A percentile compares a stretch with the other conserved stretches of the same genome.
Evolutionary conservation across 2,329 filamentous ascomycete species (phyloP).

Genomic region (Catunica adiposa): DNA sequence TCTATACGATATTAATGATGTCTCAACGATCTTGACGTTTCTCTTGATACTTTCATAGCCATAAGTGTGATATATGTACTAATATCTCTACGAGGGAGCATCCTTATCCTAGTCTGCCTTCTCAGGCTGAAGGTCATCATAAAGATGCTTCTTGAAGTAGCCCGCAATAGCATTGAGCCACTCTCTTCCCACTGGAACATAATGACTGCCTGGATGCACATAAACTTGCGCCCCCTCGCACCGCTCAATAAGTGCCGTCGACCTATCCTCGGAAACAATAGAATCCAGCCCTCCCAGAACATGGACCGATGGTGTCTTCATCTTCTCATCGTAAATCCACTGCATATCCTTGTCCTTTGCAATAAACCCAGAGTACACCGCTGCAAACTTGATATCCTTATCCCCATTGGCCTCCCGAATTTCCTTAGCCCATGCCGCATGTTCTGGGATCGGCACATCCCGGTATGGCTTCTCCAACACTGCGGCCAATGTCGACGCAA

Average conservation of each 20-base stretch:
- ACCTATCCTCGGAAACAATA: constrained; percentile 67
- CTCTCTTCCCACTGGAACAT: constrained; percentile 68
- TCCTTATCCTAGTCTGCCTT: constrained; percentile 1
- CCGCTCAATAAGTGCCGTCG: constrained; percentile 46
- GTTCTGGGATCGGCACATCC: constrained; percentile 17
- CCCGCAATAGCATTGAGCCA: constrained; percentile 60
- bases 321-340: constrained; percentile 53
- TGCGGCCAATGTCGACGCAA: constrained; percentile 55
- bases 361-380: constrained; percentile 64
- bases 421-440: constrained; percentile 26
- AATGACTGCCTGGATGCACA: constrained; percentile 78
- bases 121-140: constrained; percentile 15
- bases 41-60: too few relatives aligned
- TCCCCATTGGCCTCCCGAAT: constrained; percentile 34
- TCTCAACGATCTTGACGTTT: not conserved
- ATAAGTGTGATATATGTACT: not conserved
- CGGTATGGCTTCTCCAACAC: constrained; percentile 43
- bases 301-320: constrained; percentile 64
- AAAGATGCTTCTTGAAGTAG: constrained; percentile 40
- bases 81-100: not conserved
- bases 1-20: constrained; percentile 15
- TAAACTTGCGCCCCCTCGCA: constrained; percentile 39
- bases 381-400: constrained; percentile 47
- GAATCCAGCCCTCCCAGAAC: constrained; percentile 72
- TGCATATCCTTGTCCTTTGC: constrained; percentile 43